These are phyloP conservation scores for Coprinopsis cinerea DNA, from an alignment of 768 basidiomycete genomes.

Conservation along the genomic window DNA sequence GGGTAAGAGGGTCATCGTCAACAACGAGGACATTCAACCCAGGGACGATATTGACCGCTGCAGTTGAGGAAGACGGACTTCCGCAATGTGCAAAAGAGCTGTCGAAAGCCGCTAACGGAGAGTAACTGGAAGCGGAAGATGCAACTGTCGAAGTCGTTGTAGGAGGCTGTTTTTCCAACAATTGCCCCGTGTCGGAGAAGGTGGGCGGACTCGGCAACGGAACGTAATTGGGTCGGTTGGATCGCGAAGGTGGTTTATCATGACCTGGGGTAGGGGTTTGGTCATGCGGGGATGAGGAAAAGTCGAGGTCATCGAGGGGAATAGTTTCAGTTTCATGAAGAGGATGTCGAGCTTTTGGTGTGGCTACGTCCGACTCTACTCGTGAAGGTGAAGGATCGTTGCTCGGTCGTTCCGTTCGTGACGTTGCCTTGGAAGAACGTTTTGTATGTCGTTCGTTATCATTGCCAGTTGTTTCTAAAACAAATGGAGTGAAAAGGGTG, in stretches of 20 bases:
- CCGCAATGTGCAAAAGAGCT: slow-evolving; percentile 27
- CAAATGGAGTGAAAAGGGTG: too few species aligned
- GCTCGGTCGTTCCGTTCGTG: not conserved
- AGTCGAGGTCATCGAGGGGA: not conserved
- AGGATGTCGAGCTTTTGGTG: not conserved
- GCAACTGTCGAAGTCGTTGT: slow-evolving; percentile 19
- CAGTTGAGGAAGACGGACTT: slow-evolving; percentile 33
- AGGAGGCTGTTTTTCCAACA: slow-evolving; percentile 15
- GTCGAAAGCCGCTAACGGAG: slow-evolving; percentile 34
- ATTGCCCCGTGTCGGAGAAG: slow-evolving; percentile 25
- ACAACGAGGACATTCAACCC: slow-evolving; percentile 70
- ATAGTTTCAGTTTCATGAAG: not conserved
- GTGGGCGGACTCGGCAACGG: slow-evolving; percentile 28
- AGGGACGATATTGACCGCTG: slow-evolving; percentile 37
- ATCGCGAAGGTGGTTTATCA: not conserved
- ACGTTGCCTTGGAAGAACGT: not conserved
- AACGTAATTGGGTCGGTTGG: slow-evolving; percentile 32
- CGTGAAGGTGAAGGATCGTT: not conserved
- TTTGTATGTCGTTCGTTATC: not conserved
- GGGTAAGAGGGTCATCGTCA: slow-evolving; percentile 77
- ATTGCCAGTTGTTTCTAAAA: too few species aligned
- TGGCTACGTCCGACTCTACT: not conserved
- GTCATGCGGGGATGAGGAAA: not conserved
- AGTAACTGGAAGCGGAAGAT: slow-evolving; percentile 18
- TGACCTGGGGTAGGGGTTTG: not conserved